Evolutionary conservation across 805 yeast genomes (phyloP).

Genomic region (Blastobotrys parvus): DNA sequence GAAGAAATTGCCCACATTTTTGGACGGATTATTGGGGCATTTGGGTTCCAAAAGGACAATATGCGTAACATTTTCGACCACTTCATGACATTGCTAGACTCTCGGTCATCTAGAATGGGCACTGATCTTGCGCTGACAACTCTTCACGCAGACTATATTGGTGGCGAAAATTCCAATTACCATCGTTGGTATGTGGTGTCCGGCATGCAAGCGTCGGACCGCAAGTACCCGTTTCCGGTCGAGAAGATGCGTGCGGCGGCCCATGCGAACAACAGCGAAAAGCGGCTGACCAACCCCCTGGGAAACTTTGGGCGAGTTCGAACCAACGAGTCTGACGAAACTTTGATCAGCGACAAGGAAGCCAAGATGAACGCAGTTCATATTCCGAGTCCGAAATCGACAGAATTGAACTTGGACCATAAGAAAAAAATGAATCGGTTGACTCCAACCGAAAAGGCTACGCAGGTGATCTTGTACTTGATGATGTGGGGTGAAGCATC

Average conservation of each 20-base stretch:
- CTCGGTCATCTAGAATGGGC: constrained; percentile 73
- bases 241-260: constrained; percentile 34
- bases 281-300: not conserved
- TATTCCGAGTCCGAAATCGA: not conserved
- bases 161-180: constrained; percentile 81
- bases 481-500: constrained; percentile 75
- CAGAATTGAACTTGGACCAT: constrained; percentile 54
- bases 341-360: not conserved
- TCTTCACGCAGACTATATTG: constrained; percentile 84
- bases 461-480: constrained; percentile 56
- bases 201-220: constrained; percentile 67
- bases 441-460: constrained; percentile 48
- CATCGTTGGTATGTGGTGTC: constrained; percentile 91
- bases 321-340: not conserved
- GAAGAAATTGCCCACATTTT: constrained; percentile 57
- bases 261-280: not conserved
- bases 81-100: constrained; percentile 72
- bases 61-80: constrained; percentile 75
- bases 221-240: constrained; percentile 42
- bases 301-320: not conserved
- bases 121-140: constrained; percentile 65
- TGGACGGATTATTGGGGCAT: constrained; percentile 44
- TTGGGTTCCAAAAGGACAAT: constrained; percentile 82
- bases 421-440: constrained; percentile 49
- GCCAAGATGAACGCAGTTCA: not conserved